Percentiles rank a stretch among this genome's conserved stretches.
phyloP scores from a whole-genome alignment of 2,329 filamentous ascomycete genomes.

The Claviceps humidiphila region DNA sequence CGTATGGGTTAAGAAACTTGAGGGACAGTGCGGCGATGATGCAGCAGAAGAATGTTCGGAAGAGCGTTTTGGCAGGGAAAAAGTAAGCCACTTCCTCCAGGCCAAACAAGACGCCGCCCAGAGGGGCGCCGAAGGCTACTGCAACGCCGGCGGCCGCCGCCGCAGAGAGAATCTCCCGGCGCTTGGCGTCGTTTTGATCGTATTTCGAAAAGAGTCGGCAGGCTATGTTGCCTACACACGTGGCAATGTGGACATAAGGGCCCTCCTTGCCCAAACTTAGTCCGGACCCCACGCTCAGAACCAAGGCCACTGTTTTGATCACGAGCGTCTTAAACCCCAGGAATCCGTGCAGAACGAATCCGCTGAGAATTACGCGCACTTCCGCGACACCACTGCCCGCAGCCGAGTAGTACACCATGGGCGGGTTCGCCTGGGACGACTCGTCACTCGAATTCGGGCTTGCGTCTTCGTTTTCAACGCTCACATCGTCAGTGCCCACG shows the following conservation, averaged over 20 bases:
- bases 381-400: slow-evolving; percentile 94
- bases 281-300: slow-evolving; percentile 84
- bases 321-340: slow-evolving; percentile 76
- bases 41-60: slow-evolving; percentile 96
- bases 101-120: slow-evolving; percentile 80
- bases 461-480: slow-evolving; percentile 32
- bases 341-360: slow-evolving; percentile 93
- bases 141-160: slow-evolving; percentile 85
- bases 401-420: slow-evolving; percentile 91
- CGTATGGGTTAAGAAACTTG: slow-evolving; percentile 92
- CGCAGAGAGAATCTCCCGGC: slow-evolving; percentile 85
- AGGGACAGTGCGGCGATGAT: slow-evolving; percentile 83
- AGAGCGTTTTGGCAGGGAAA: slow-evolving; percentile 93
- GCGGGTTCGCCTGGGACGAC: slow-evolving; percentile 31
- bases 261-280: slow-evolving; percentile 89
- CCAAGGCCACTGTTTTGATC: slow-evolving; percentile 69
- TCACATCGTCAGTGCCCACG: slow-evolving; percentile 28
- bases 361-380: slow-evolving; percentile 94
- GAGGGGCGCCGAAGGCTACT: slow-evolving; percentile 83
- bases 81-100: slow-evolving; percentile 95
- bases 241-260: slow-evolving; percentile 93
- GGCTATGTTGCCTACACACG: slow-evolving; percentile 88
- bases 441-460: slow-evolving; percentile 28
- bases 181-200: slow-evolving; percentile 83
- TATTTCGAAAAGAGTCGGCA: slow-evolving; percentile 94